A percentile compares a stretch with the other conserved stretches of the same genome.
Evolutionary conservation across 768 basidiomycete genomes (phyloP).

Genomic region (Crucibulum laeve): DNA sequence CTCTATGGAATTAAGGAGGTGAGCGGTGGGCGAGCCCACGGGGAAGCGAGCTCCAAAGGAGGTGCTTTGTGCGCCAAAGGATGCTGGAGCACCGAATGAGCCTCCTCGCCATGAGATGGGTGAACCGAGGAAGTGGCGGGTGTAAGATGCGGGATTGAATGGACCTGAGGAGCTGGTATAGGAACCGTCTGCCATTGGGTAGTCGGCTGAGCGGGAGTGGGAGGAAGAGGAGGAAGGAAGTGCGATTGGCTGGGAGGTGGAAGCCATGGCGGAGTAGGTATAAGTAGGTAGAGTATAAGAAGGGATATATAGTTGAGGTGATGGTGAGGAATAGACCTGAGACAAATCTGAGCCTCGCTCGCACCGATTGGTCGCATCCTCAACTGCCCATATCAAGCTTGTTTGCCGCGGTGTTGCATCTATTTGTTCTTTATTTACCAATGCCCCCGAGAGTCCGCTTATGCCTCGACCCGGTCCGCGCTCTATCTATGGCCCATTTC

Average conservation of each 20-base stretch:
- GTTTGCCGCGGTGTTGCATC: too few relatives aligned
- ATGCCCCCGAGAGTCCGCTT: too few relatives aligned
- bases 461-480: too few relatives aligned
- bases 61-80: too few relatives aligned
- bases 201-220: constrained; percentile 21
- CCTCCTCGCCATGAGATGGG: constrained; percentile 69
- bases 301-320: too few relatives aligned
- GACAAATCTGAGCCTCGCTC: too few relatives aligned
- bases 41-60: constrained; percentile 60
- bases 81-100: constrained; percentile 43
- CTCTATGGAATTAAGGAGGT: constrained; percentile 62
- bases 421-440: too few relatives aligned
- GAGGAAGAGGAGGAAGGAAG: constrained; percentile 27
- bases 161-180: constrained; percentile 40
- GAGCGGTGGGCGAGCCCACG: constrained; percentile 59
- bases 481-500: too few relatives aligned
- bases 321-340: too few relatives aligned
- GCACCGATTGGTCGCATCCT: too few relatives aligned
- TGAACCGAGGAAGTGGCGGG: constrained; percentile 64
- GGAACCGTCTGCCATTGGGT: constrained; percentile 45
- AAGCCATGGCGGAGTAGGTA: constrained; percentile 13
- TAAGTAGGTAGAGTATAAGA: constrained; percentile 5
- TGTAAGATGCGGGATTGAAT: constrained; percentile 68
- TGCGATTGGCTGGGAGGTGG: constrained; percentile 43
- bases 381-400: too few relatives aligned